A percentile compares a stretch with the other conserved stretches of the same genome.
Evolutionary conservation across 116 monocot genomes (phyloP).

Genomic region (Iris pallida): DNA sequence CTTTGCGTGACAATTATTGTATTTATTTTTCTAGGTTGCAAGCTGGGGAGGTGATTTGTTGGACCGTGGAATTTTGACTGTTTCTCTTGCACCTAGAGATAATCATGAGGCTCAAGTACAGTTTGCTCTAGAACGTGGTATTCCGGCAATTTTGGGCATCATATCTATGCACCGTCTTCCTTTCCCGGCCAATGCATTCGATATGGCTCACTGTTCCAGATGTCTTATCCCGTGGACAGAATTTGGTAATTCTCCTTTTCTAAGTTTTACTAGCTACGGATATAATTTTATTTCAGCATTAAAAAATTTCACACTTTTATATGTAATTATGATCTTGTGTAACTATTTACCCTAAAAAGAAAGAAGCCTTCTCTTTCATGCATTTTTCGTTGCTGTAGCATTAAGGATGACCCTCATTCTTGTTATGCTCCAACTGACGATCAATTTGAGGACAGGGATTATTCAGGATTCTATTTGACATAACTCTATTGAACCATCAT

Average conservation of each 20-base stretch:
- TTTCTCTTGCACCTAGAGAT: slow-evolving; percentile 88
- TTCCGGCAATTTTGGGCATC: slow-evolving; percentile 78
- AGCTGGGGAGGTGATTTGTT: slow-evolving; percentile 90
- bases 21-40: slow-evolving; percentile 50
- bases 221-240: slow-evolving; percentile 81
- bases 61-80: slow-evolving; percentile 58
- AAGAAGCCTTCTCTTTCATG: background rate
- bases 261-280: too few relatives aligned
- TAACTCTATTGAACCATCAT: background rate
- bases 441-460: too few relatives aligned
- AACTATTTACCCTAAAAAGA: background rate
- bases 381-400: background rate
- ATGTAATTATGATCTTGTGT: background rate
- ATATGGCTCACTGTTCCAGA: slow-evolving; percentile 82
- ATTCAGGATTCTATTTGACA: background rate
- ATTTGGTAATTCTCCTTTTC: slow-evolving; percentile 46
- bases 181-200: slow-evolving; percentile 75
- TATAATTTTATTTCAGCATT: too few relatives aligned
- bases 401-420: too few relatives aligned
- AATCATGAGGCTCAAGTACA: slow-evolving; percentile 93
- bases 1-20: background rate
- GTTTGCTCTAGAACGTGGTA: slow-evolving; percentile 85
- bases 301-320: background rate
- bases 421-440: too few relatives aligned
- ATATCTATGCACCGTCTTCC: slow-evolving; percentile 80